These are phyloP conservation scores for Fraxinus albicans DNA, from an alignment of 305 asterid species.

Conservation along the genomic window DNA sequence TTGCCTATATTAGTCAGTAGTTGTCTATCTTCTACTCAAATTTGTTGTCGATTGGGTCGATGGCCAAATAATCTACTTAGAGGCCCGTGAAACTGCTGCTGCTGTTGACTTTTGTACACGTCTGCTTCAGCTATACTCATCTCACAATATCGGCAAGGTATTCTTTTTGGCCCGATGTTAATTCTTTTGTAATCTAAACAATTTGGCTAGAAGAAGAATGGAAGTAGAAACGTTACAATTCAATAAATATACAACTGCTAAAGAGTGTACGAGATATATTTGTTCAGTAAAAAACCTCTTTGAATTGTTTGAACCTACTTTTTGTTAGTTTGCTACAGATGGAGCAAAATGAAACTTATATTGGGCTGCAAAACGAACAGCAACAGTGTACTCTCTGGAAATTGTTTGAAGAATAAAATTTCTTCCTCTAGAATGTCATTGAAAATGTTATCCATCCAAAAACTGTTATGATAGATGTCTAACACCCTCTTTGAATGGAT, in stretches of 20 bases:
- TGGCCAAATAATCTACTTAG: conserved; percentile 87
- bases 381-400: background rate
- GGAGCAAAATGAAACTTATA: background rate
- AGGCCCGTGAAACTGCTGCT: conserved; percentile 88
- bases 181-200: background rate
- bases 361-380: background rate
- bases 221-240: background rate
- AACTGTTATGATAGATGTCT: background rate
- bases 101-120: conserved; percentile 84
- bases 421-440: background rate
- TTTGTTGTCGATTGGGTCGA: conserved; percentile 93
- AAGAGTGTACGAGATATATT: background rate
- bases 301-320: background rate
- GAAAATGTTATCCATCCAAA: background rate
- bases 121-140: conserved; percentile 84
- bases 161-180: conserved; percentile 10
- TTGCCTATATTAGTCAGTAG: conserved; percentile 52
- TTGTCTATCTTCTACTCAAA: conserved; percentile 89
- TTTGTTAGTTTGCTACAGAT: background rate
- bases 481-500: background rate
- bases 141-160: conserved; percentile 97
- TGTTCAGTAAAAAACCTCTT: background rate
- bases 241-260: background rate
- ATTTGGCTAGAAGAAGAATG: conserved; percentile 14
- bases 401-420: background rate